Conservation (phyloP, 169 alveolate species). For the Eimeria sp. region DNA sequence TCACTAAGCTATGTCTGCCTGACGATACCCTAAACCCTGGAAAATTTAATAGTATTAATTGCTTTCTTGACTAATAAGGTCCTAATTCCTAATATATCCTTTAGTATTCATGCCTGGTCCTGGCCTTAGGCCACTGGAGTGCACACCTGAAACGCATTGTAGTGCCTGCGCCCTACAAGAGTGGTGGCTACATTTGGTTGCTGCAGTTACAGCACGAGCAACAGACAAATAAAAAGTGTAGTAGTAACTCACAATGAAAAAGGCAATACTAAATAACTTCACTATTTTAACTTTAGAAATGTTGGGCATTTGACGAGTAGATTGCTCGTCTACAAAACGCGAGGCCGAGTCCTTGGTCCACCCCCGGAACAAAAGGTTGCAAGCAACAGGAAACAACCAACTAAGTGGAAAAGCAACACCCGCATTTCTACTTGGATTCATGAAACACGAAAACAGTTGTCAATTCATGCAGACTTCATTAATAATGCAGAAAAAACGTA, state of each 20-base stretch:
- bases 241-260: background rate
- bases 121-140: too few species aligned
- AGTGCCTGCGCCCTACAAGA: too few species aligned
- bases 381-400: background rate
- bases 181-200: too few species aligned
- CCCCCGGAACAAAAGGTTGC: background rate
- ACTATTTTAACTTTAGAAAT: background rate
- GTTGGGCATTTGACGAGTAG: background rate
- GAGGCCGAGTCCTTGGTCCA: constrained; percentile 6
- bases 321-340: background rate
- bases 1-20: too few species aligned
- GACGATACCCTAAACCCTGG: too few species aligned
- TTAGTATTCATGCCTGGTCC: too few species aligned
- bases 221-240: background rate
- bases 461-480: background rate
- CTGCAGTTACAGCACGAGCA: background rate
- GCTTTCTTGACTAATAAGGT: too few species aligned
- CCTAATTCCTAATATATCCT: too few species aligned
- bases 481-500: background rate
- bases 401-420: background rate
- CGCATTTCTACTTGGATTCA: background rate
- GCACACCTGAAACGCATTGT: too few species aligned
- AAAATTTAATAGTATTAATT: too few species aligned
- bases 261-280: background rate
- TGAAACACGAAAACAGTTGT: background rate